phyloP scores from a whole-genome alignment of 2,329 filamentous ascomycete genomes.

The Fusarium sp. region DNA sequence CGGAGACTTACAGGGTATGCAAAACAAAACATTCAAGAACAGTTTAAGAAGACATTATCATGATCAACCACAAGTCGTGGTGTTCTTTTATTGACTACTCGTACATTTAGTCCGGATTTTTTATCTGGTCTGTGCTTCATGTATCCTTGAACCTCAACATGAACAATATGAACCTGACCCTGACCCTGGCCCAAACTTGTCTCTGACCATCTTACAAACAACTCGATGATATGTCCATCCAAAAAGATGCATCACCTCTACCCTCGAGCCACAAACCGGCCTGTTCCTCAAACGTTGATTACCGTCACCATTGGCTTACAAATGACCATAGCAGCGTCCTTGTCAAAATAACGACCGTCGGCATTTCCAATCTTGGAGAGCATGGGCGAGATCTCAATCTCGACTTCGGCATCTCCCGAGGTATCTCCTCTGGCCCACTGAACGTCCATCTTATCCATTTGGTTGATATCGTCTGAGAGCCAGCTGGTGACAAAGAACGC shows the following conservation, averaged over 20 bases:
- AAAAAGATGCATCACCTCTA: not conserved
- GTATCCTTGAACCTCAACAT: not conserved
- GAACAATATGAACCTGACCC: not conserved
- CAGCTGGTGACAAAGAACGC: constrained; percentile 25
- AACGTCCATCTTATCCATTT: constrained; percentile 9
- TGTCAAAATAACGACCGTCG: constrained; percentile 24
- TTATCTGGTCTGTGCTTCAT: not conserved
- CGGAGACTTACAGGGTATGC: too few species aligned
- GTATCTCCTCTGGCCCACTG: not conserved
- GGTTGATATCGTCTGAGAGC: not conserved
- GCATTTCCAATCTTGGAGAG: constrained; percentile 35
- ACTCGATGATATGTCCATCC: not conserved
- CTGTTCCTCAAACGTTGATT: not conserved
- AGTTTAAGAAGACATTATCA: not conserved
- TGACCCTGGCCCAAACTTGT: not conserved
- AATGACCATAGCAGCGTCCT: constrained; percentile 1
- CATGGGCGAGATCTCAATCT: constrained; percentile 28
- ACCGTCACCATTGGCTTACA: constrained; percentile 21
- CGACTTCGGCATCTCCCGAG: constrained; percentile 1
- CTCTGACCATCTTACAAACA: not conserved
- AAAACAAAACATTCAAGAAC: too few species aligned
- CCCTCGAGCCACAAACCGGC: not conserved
- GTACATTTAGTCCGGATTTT: not conserved
- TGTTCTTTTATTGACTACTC: not conserved
- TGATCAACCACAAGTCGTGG: not conserved